A percentile compares a stretch with the other conserved stretches of the same genome.
Conservation (phyloP, 2,329 filamentous ascomycete species). For the Colletotrichum sp. region DNA sequence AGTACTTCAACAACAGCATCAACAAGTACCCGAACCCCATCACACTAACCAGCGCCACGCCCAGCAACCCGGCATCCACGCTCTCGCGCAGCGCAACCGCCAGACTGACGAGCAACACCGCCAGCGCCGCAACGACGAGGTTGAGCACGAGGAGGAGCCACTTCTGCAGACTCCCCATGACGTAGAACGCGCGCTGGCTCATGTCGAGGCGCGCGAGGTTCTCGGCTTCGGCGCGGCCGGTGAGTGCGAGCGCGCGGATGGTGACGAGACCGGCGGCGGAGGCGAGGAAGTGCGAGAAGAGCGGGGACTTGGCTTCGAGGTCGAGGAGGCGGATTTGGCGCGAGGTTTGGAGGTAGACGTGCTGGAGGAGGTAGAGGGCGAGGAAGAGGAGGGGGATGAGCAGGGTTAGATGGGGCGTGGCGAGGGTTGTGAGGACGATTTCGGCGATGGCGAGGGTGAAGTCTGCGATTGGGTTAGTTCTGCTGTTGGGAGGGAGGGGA, state of each 20-base stretch:
- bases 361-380: constrained; percentile 34
- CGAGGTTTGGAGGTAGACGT: constrained; percentile 45
- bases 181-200: constrained; percentile 62
- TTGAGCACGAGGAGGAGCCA: constrained; percentile 61
- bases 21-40: constrained; percentile 37
- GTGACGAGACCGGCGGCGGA: constrained; percentile 51
- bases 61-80: constrained; percentile 16
- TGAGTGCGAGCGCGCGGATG: constrained; percentile 61
- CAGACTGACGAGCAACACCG: constrained; percentile 48
- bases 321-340: constrained; percentile 46
- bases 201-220: constrained; percentile 55
- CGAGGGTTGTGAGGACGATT: constrained; percentile 48
- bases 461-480: neutral
- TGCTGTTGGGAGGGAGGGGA: no score
- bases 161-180: constrained; percentile 59
- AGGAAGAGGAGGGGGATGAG: constrained; percentile 39
- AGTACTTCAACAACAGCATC: constrained; percentile 32
- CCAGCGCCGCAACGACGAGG: constrained; percentile 50
- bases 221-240: constrained; percentile 41
- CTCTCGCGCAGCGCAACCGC: constrained; percentile 32
- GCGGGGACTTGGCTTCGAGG: constrained; percentile 45
- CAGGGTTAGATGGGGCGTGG: constrained; percentile 48
- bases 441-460: constrained; percentile 37
- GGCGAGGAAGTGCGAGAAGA: constrained; percentile 47
- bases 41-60: constrained; percentile 33